phyloP scores from a whole-genome alignment of 2,329 filamentous ascomycete species.

The Biscogniauxia marginata region DNA sequence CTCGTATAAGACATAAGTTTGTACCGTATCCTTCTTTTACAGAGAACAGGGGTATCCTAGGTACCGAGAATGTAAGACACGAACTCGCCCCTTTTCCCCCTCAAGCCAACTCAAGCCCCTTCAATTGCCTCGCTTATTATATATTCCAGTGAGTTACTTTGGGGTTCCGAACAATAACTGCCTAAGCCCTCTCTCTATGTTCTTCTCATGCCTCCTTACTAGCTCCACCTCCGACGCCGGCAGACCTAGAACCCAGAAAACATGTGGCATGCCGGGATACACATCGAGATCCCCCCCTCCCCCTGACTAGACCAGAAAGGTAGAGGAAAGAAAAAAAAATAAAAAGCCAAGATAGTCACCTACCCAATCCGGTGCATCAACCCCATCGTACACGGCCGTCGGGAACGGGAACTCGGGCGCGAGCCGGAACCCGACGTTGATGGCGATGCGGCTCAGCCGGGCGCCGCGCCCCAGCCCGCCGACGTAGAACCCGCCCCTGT shows the following conservation, averaged over 20 bases:
- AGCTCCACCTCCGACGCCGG: conserved; percentile 13
- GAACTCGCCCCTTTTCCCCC: no score
- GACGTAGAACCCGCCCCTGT: conserved; percentile 6
- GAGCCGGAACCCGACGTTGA: conserved; percentile 5
- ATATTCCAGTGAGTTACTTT: not conserved
- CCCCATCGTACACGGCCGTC: not conserved
- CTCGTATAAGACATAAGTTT: no score
- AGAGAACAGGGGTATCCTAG: no score
- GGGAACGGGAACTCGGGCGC: conserved; percentile 8
- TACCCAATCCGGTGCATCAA: conserved; percentile 5
- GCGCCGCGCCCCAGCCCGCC: not conserved
- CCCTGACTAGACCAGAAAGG: not conserved
- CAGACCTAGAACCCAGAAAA: conserved; percentile 30
- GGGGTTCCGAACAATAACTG: conserved; percentile 18
- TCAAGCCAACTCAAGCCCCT: no score
- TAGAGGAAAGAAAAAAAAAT: not conserved
- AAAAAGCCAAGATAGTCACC: not conserved
- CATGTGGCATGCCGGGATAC: conserved; percentile 27
- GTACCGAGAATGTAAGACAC: no score
- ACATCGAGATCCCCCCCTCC: not conserved
- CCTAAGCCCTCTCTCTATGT: conserved; percentile 23
- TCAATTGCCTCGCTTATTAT: not conserved
- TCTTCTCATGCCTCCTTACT: conserved; percentile 21
- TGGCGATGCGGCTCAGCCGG: conserved; percentile 5
- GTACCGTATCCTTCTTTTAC: no score